Base-by-base conservation (phyloP, 805 yeast genomes). In the Middelhovenomyces tepae region DNA sequence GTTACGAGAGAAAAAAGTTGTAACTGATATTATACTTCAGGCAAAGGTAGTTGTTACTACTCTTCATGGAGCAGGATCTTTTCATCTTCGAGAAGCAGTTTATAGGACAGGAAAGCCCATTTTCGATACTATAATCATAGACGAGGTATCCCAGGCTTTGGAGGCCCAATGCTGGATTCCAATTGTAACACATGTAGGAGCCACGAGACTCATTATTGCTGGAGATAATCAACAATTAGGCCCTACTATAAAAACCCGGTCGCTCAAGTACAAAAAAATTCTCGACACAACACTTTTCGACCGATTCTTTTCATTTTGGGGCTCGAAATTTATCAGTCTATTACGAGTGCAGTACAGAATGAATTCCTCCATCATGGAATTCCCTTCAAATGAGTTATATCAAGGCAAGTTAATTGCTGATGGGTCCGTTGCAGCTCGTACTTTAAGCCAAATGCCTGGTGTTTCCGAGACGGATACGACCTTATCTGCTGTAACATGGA, bases 151-250 rank as follows among this genome's bases (percentile, higher is more conserved):
- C 0, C 98, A 89, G 54, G 70, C 95, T 7, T 58, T 89, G 35
- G 95, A 89, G 49, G 94, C 96, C 1, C 94, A 89, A 44, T 86
- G 96, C 48, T 87, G 96, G 96, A 86, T 89, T 16, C 96, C 98
- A 1, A 40, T 91, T 5, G 64, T 85, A 3, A 69, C 71, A 23
- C 89, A 82, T 47, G 57, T 67, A 9, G 67, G 73, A 6, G 60
- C 66, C 15, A 64, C 66, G 22, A 67, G 75, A 34, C 54, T 89
- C 16, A 71, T 89, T 1, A 67, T 89, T 16, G 96, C 97, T 0
- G 98, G 98, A 33, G 98, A 89, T 52, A 80, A 87, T 49, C 75
- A 75, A 59, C 98, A 89, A 55, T 62, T 89, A 20, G 89, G 97
- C 0, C 96, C 98, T 2, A 84, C 95, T 0, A 69, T 89, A 10